Evolutionary conservation across 164 flowering plant species (phyloP).

Genomic region (Tetrastigma voinierianum): DNA sequence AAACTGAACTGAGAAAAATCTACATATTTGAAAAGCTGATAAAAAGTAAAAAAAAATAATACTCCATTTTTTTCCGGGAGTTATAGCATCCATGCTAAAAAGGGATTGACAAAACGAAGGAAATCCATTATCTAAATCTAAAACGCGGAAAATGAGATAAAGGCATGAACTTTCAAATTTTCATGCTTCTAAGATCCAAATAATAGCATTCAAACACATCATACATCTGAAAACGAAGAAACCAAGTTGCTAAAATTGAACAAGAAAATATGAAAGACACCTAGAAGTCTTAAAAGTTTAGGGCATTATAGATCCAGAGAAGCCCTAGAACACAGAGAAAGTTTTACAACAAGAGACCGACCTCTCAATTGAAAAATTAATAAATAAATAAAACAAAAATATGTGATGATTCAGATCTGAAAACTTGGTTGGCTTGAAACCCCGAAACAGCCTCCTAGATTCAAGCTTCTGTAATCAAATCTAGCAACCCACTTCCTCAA

Average conservation of each 20-base stretch:
- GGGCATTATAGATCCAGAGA: conserved; percentile 31
- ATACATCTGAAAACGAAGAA: neutral
- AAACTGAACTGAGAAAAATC: neutral
- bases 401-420: conserved; percentile 33
- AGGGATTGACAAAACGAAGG: too few species aligned
- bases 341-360: neutral
- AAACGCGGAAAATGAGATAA: neutral
- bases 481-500: conserved; percentile 13
- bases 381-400: conserved; percentile 6
- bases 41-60: neutral
- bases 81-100: neutral
- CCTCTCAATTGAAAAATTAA: neutral
- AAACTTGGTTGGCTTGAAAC: conserved; percentile 27
- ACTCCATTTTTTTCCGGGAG: neutral
- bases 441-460: conserved; percentile 12
- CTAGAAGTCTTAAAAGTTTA: conserved; percentile 4
- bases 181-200: neutral
- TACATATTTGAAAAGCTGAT: too few species aligned
- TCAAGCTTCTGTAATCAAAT: conserved; percentile 8
- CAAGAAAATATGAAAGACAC: neutral
- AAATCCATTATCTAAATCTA: neutral
- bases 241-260: conserved; percentile 1
- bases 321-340: conserved; percentile 4
- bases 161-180: neutral
- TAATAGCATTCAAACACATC: neutral